Conservation (phyloP, 352 stramenopile species). For the Globisporangium paroecandrum region DNA sequence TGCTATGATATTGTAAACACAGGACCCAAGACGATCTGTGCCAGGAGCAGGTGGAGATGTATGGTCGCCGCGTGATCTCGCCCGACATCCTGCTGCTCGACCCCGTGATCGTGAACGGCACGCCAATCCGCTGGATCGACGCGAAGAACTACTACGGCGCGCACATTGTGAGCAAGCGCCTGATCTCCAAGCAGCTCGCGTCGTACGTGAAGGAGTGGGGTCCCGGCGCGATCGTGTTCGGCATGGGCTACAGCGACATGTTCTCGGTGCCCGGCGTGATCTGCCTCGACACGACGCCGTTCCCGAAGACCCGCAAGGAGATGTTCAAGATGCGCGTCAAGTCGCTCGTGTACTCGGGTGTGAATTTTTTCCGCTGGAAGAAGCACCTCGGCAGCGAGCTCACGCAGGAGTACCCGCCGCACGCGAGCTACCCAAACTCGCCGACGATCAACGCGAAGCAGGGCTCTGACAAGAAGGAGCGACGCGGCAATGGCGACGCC, state of each 20-base stretch:
- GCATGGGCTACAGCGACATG: slow-evolving; percentile 88
- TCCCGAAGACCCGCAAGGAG: slow-evolving; percentile 72
- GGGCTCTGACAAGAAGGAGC: neutral
- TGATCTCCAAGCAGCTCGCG: slow-evolving; percentile 76
- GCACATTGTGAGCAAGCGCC: slow-evolving; percentile 84
- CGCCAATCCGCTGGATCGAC: slow-evolving; percentile 84
- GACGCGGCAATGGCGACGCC: neutral
- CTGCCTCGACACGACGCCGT: slow-evolving; percentile 79
- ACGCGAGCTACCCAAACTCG: slow-evolving; percentile 19
- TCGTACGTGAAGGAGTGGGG: slow-evolving; percentile 88
- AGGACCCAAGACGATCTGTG: slow-evolving; percentile 73
- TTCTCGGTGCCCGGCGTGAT: slow-evolving; percentile 77
- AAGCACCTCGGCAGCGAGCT: slow-evolving; percentile 75
- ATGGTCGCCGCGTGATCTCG: slow-evolving; percentile 74
- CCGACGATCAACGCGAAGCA: slow-evolving; percentile 17
- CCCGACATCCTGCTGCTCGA: slow-evolving; percentile 80
- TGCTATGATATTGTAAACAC: neutral
- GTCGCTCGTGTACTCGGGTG: slow-evolving; percentile 63
- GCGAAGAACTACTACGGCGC: slow-evolving; percentile 88
- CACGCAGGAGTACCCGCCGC: slow-evolving; percentile 58
- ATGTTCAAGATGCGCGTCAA: slow-evolving; percentile 73
- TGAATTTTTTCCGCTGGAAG: slow-evolving; percentile 73
- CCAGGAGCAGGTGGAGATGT: slow-evolving; percentile 53
- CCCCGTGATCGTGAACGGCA: slow-evolving; percentile 79
- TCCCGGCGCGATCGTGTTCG: slow-evolving; percentile 78